phyloP scores from a whole-genome alignment of 306 rosid species.

The Trifolium dubium region DNA sequence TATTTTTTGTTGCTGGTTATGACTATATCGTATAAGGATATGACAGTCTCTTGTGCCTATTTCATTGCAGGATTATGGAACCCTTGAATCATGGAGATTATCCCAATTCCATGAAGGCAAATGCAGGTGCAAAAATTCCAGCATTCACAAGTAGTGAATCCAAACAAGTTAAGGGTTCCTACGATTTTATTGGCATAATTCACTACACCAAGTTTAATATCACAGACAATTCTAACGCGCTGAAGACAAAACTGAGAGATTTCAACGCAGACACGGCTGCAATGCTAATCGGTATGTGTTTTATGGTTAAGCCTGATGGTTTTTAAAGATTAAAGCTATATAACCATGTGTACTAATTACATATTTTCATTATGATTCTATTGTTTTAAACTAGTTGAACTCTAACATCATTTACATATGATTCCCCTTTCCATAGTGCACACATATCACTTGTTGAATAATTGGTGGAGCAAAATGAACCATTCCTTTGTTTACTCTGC shows the following conservation, averaged over 20 bases:
- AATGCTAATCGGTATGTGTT: slow-evolving; percentile 24
- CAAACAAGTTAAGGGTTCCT: slow-evolving; percentile 54
- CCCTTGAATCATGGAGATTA: slow-evolving; percentile 72
- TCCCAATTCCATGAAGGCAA: slow-evolving; percentile 60
- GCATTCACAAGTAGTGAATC: slow-evolving; percentile 53
- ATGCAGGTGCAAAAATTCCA: slow-evolving; percentile 63
- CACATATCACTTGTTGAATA: neutral
- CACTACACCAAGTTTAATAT: slow-evolving; percentile 37
- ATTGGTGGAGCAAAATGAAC: slow-evolving; percentile 12
- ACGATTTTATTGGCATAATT: slow-evolving; percentile 63
- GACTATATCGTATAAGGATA: no score
- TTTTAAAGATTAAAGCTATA: neutral
- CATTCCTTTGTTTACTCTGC: slow-evolving; percentile 4
- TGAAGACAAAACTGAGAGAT: slow-evolving; percentile 48
- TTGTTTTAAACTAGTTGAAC: slow-evolving; percentile 26
- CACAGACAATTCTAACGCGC: slow-evolving; percentile 48
- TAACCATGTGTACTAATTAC: neutral
- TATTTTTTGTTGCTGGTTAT: no score
- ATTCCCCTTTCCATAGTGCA: neutral
- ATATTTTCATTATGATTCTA: neutral
- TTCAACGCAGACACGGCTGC: slow-evolving; percentile 38
- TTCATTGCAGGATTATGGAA: slow-evolving; percentile 58
- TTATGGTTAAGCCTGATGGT: neutral
- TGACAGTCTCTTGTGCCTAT: neutral
- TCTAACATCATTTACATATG: slow-evolving; percentile 8